Evolutionary conservation across 192 early-diverging fungal genomes (phyloP).

Genomic region (Rhizoclosmatium globosum): DNA sequence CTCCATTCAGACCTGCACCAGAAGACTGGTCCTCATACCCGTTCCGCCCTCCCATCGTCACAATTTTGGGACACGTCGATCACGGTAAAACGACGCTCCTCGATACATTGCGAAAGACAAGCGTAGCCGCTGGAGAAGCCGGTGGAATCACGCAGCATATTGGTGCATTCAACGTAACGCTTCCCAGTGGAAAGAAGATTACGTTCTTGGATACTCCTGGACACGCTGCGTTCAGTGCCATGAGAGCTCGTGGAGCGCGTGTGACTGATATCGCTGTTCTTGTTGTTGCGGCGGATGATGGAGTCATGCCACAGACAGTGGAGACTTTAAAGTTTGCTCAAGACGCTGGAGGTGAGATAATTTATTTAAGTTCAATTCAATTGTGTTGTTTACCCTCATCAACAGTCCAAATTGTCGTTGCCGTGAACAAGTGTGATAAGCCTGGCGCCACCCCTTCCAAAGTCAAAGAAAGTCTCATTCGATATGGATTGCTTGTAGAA

Average conservation of each 20-base stretch:
- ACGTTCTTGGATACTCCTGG: slow-evolving; percentile 98
- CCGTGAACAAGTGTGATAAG: slow-evolving; percentile 98
- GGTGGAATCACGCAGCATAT: slow-evolving; percentile 99
- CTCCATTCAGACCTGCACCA: slow-evolving; percentile 58
- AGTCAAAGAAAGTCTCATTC: slow-evolving; percentile 72
- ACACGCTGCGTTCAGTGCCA: slow-evolving; percentile 93
- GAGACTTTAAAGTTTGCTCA: slow-evolving; percentile 94
- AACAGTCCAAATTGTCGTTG: slow-evolving; percentile 87
- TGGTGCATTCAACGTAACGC: slow-evolving; percentile 87
- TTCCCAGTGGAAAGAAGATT: slow-evolving; percentile 76
- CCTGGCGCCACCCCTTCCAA: slow-evolving; percentile 60
- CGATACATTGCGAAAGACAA: slow-evolving; percentile 89
- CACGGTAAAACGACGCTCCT: slow-evolving; percentile 95
- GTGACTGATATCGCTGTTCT: slow-evolving; percentile 95
- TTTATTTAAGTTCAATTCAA: background rate
- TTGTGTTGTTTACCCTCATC: background rate
- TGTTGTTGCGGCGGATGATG: slow-evolving; percentile 98
- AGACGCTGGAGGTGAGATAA: slow-evolving; percentile 41
- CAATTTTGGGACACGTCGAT: slow-evolving; percentile 98
- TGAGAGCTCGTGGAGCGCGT: slow-evolving; percentile 92
- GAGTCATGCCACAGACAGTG: slow-evolving; percentile 97
- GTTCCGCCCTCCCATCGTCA: slow-evolving; percentile 88
- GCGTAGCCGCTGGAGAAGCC: slow-evolving; percentile 90
- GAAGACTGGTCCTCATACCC: slow-evolving; percentile 79
- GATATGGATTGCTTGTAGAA: slow-evolving; percentile 85